These are phyloP conservation scores for Medakamo hakoo DNA, from an alignment of 139 green algal species.

Conservation along the genomic window DNA sequence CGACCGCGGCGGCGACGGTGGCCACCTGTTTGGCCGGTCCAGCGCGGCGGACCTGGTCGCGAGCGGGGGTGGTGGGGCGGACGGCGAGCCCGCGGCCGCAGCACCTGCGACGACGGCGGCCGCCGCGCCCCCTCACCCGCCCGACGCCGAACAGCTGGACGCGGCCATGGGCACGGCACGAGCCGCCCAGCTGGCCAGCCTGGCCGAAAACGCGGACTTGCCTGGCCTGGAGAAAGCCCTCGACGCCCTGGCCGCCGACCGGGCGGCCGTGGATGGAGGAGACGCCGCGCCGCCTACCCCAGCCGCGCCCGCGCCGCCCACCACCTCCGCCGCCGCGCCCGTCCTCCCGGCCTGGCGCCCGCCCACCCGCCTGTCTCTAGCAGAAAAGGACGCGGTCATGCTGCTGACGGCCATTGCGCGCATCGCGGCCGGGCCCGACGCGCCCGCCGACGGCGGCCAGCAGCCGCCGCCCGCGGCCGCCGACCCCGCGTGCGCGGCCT, in stretches of 20 bases:
- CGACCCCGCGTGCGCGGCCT: neutral
- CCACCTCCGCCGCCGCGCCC: neutral
- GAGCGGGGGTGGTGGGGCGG: too few relatives aligned
- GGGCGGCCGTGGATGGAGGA: neutral
- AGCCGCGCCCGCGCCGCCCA: neutral
- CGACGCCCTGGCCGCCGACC: slow-evolving; percentile 15
- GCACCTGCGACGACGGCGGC: neutral
- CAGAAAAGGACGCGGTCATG: slow-evolving; percentile 61
- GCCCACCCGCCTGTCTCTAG: slow-evolving; percentile 18
- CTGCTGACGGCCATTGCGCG: slow-evolving; percentile 71
- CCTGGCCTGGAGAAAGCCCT: slow-evolving; percentile 40
- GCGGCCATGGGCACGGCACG: slow-evolving; percentile 12
- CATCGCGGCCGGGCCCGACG: neutral
- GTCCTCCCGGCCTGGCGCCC: slow-evolving; percentile 11
- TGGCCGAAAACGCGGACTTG: slow-evolving; percentile 62
- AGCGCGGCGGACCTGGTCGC: too few relatives aligned
- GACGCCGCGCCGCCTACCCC: neutral
- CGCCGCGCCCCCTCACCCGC: neutral
- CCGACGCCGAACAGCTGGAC: neutral
- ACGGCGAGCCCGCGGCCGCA: slow-evolving; percentile 1
- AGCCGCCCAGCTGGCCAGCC: slow-evolving; percentile 46
- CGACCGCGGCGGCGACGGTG: neutral
- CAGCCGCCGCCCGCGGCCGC: too few relatives aligned
- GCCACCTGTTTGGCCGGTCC: too few relatives aligned
- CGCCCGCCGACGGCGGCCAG: too few relatives aligned